These are phyloP conservation scores for Thinopyrum elongatum DNA, from an alignment of 176 grass and related monocot species.

Conservation along the genomic window DNA sequence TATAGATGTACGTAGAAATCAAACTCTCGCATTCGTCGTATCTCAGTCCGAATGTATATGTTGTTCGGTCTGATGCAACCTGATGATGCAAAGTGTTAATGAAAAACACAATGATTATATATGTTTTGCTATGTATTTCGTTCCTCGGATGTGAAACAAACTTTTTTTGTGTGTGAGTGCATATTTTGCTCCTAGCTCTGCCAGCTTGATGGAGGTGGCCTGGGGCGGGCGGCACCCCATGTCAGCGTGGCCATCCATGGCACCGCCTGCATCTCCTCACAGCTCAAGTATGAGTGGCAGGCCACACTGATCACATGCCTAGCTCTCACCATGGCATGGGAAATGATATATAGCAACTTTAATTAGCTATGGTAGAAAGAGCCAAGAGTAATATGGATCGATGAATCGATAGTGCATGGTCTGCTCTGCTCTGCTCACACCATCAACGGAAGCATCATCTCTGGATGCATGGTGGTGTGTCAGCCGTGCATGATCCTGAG, in stretches of 20 bases:
- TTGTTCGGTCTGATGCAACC: background rate
- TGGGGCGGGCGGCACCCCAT: no score
- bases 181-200: background rate
- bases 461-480: background rate
- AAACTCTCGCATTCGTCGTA: background rate
- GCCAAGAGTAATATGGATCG: conserved; percentile 8
- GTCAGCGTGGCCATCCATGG: no score
- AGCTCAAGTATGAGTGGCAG: no score
- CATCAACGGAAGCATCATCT: background rate
- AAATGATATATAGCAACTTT: background rate
- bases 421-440: background rate
- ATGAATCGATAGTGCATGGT: background rate
- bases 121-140: background rate
- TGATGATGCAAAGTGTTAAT: background rate
- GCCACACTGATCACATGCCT: no score
- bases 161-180: background rate
- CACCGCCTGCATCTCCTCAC: background rate
- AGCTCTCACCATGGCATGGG: no score
- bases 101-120: no score
- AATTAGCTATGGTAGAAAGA: background rate
- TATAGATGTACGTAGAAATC: background rate
- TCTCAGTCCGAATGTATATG: background rate
- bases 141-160: no score
- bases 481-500: background rate
- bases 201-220: no score